Percentiles rank a stretch among this genome's conserved stretches.
Conservation (phyloP, 2,329 filamentous ascomycete species). For the Chrysosporium queenslandicum region DNA sequence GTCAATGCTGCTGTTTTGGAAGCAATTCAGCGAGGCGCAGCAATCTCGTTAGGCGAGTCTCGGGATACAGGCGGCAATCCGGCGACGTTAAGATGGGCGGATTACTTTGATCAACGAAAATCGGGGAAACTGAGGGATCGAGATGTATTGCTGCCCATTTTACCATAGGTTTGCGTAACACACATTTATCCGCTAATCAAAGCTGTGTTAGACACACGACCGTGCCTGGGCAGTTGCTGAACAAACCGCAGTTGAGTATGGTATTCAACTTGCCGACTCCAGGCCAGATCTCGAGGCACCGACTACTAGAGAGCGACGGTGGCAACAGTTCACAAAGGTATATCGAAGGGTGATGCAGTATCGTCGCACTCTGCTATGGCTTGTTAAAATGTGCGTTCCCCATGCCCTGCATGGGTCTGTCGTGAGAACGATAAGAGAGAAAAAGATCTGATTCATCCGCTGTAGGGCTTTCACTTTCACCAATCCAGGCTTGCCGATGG, state of each 20-base stretch:
- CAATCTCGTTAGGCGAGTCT: slow-evolving; percentile 16
- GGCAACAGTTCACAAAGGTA: slow-evolving; percentile 14
- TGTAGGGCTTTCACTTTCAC: slow-evolving; percentile 17
- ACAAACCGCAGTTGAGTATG: slow-evolving; percentile 17
- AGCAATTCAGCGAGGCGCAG: slow-evolving; percentile 17
- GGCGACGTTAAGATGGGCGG: slow-evolving; percentile 15
- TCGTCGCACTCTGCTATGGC: slow-evolving; percentile 16
- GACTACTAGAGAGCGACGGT: slow-evolving; percentile 11
- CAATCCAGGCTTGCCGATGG: slow-evolving; percentile 13
- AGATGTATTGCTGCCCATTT: slow-evolving; percentile 3
- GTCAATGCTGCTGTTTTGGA: slow-evolving; percentile 19
- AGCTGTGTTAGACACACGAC: slow-evolving; percentile 14
- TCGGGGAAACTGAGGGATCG: slow-evolving; percentile 14
- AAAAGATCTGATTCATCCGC: background rate
- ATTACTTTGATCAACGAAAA: slow-evolving; percentile 16
- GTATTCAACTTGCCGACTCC: slow-evolving; percentile 13
- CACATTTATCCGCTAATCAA: background rate
- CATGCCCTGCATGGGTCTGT: too few species aligned
- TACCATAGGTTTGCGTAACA: background rate
- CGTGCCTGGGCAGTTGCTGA: slow-evolving; percentile 15
- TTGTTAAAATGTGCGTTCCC: slow-evolving; percentile 15
- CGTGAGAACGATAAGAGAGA: background rate
- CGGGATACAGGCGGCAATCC: slow-evolving; percentile 16
- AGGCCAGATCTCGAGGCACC: slow-evolving; percentile 10
- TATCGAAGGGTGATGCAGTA: slow-evolving; percentile 16